Conservation (phyloP, 495 filamentous ascomycete species). For the Aspergillus olivimuriae region DNA sequence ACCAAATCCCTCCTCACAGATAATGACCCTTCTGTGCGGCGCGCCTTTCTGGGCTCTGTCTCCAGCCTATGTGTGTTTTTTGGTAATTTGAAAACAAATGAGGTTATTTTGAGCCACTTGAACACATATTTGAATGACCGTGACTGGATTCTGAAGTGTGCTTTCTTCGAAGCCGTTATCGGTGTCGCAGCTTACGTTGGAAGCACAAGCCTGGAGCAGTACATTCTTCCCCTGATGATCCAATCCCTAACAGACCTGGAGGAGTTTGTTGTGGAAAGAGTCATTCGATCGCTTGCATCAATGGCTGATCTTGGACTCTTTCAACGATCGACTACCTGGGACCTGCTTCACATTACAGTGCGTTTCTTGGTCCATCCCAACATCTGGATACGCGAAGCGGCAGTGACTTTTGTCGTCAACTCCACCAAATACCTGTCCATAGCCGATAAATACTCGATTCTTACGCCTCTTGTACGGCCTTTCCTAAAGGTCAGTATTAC, state of each 20-base stretch:
- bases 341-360: constrained; percentile 71
- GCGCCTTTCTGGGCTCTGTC: constrained; percentile 91
- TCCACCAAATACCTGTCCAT: constrained; percentile 69
- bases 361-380: constrained; percentile 92
- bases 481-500: constrained; percentile 69
- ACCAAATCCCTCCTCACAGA: constrained; percentile 89
- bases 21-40: constrained; percentile 75
- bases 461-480: constrained; percentile 69
- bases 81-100: constrained; percentile 79
- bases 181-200: constrained; percentile 90
- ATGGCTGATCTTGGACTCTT: constrained; percentile 86
- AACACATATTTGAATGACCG: constrained; percentile 97
- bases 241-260: constrained; percentile 95
- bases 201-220: constrained; percentile 82
- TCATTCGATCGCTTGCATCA: constrained; percentile 79
- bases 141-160: constrained; percentile 94
- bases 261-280: constrained; percentile 89
- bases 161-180: constrained; percentile 93
- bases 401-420: constrained; percentile 72
- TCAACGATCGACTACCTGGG: constrained; percentile 77
- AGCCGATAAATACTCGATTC: constrained; percentile 77
- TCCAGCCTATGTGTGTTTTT: constrained; percentile 93
- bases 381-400: constrained; percentile 87
- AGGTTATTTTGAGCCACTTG: constrained; percentile 88
- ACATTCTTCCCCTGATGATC: constrained; percentile 92